Base-by-base conservation (phyloP, 805 yeast species). In the Pichia thaimueangensis region DNA sequence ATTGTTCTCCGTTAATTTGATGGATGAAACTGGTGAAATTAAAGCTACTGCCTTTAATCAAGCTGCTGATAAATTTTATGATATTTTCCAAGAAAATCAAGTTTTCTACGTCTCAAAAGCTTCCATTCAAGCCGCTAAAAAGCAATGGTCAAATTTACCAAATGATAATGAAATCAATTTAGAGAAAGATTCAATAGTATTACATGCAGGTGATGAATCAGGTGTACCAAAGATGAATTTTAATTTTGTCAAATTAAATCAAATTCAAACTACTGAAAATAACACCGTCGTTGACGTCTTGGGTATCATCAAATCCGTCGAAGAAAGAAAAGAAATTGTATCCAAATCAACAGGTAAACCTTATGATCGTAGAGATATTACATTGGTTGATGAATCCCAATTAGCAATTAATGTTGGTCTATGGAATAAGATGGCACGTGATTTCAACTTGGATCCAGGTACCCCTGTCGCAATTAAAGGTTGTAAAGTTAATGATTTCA, bases 21-120 rank as follows among this genome's bases (percentile, higher is more conserved):
- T 91, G 44, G 98, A 93, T 60, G 95, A 93, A 60, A 84, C 96
- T 6, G 96, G 93, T 55, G 97, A 93, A 67, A 93, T 93, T 53
- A 76, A 93, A 56, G 97, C 96, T 10, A 88, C 97, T 3, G 96
- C 93, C 2, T 93, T 93, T 64, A 86, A 85, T 60, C 91, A 86
- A 30, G 74, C 76, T 54, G 96, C 91, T 11, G 95, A 85, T 46
- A 79, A 77, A 58, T 83, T 76, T 58, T 81, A 76, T 66, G 85
- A 82, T 52, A 55, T 79, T 24, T 65, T 93, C 39, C 85, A 85
- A 60, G 97, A 88, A 58, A 96, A 96, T 28, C 80, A 84, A 62
- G 94, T 86, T 7, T 93, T 87, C 59, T 86, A 82, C 54, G 71
- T 93, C 25, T 77, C 91, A 31, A 84, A 81, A 56, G 89, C 91